Conservation (phyloP, 1,139 yeast species). For the Scheffersomyces insectosa region DNA sequence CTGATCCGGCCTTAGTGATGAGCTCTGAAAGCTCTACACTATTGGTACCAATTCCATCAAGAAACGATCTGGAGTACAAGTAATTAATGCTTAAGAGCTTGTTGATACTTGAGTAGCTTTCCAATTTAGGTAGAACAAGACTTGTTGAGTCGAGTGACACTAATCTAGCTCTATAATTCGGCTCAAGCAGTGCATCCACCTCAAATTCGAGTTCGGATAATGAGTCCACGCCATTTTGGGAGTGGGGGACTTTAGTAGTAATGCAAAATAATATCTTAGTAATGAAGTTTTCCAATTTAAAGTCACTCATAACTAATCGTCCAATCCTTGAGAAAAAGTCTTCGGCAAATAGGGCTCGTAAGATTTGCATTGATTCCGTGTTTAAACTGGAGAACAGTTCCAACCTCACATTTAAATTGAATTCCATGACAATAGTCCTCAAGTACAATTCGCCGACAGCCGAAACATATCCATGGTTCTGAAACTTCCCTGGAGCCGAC, state of each 20-base stretch:
- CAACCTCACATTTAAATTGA: background rate
- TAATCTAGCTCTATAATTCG: background rate
- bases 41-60: conserved; percentile 5
- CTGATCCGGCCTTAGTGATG: conserved; percentile 14
- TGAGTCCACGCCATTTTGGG: background rate
- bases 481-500: too few relatives aligned
- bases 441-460: background rate
- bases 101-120: conserved; percentile 6
- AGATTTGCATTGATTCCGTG: background rate
- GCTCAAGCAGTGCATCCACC: background rate
- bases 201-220: background rate
- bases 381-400: background rate
- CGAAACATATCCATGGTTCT: background rate
- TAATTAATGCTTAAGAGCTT: conserved; percentile 16
- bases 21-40: conserved; percentile 12
- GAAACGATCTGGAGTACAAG: conserved; percentile 15
- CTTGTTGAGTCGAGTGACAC: background rate
- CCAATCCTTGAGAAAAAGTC: background rate
- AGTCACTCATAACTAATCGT: background rate
- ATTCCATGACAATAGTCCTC: background rate
- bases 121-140: background rate
- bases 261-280: background rate
- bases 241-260: background rate
- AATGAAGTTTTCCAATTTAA: background rate
- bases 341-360: background rate